Base-by-base conservation (phyloP, 768 basidiomycete genomes). In the Suillus discolor region DNA sequence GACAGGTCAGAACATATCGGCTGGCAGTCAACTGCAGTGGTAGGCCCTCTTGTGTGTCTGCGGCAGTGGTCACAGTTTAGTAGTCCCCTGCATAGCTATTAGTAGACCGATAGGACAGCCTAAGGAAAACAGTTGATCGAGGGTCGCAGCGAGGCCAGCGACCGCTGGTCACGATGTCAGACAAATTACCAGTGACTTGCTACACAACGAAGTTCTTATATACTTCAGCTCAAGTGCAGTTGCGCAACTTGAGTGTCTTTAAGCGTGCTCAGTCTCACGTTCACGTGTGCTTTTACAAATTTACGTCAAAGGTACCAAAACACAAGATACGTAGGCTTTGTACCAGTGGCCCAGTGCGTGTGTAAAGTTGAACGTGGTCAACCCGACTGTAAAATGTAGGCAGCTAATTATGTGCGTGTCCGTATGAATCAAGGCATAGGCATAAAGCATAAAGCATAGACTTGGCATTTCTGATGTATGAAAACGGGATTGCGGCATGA, bases 401-500 rank as follows among this genome's bases (percentile, higher is more conserved):
- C 59, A 60, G 34, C 41, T 28, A 60, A 28, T 12, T 20, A 42
- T 28, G 41, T 42, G 6, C 3, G 20, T 55, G 31, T 36, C 54
- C 39, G 18, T 25, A 41, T 23, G 38, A 20, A 42, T 42, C 57
- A 60, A 28, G 41, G 59, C 59, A 60, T 60, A 31, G 41, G 25
- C 59, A 60, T 60, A 42, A 60, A 28, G 57, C 57, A 60, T 60
- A 60, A 60, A 31, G 25, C 59, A 28, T 60, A 42, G 25, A 42
- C 28, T 20, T 42, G 63, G 13, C 28, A 62, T 41, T n/a, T 31
- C 15, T 61, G 12, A 4, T 63, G 34, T n/a, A 23, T 34, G 54
- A 36, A 55, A 55, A n/a, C 54, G 54, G 20, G 36, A 11, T 34
- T 13, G 11, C n/a, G 63, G 61, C 55, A 44, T 44, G 63, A 44